phyloP scores from a whole-genome alignment of 345 rosid genomes.

The Aquilaria malaccensis region DNA sequence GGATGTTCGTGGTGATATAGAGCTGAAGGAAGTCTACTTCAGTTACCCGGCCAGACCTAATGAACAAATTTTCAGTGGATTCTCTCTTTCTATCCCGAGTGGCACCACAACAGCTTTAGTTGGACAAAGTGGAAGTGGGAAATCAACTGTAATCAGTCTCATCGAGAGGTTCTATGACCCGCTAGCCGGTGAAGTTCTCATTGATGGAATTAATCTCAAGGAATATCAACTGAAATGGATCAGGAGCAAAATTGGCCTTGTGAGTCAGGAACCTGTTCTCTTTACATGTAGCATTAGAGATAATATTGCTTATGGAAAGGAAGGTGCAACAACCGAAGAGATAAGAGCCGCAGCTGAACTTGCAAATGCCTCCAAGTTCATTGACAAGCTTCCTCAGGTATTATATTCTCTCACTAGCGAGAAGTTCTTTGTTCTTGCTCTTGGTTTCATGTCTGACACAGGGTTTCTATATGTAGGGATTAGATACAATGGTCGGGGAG shows the following conservation, averaged over 20 bases:
- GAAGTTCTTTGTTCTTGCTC: neutral
- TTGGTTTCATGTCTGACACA: neutral
- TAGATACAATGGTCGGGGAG: constrained; percentile 73
- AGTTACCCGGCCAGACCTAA: constrained; percentile 63
- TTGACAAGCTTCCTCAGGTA: constrained; percentile 61
- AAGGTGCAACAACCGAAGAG: constrained; percentile 43
- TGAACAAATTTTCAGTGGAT: constrained; percentile 40
- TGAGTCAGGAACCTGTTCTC: constrained; percentile 73
- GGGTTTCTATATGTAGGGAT: constrained; percentile 29
- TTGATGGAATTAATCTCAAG: constrained; percentile 51
- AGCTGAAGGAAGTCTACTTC: constrained; percentile 46
- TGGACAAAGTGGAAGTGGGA: constrained; percentile 73
- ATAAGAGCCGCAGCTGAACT: constrained; percentile 48
- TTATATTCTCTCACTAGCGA: neutral
- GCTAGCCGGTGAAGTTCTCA: constrained; percentile 39
- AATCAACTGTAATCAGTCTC: constrained; percentile 57
- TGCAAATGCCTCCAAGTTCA: constrained; percentile 57
- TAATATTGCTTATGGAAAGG: constrained; percentile 57
- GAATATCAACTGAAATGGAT: constrained; percentile 61
- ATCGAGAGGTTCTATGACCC: constrained; percentile 77
- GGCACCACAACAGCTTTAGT: constrained; percentile 60
- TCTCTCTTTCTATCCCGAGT: constrained; percentile 43
- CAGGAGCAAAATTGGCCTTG: constrained; percentile 60
- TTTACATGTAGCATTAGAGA: constrained; percentile 49
- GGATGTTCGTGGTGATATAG: constrained; percentile 45